phyloP scores from a whole-genome alignment of 164 flowering plant species.

The Macadamia integrifolia region DNA sequence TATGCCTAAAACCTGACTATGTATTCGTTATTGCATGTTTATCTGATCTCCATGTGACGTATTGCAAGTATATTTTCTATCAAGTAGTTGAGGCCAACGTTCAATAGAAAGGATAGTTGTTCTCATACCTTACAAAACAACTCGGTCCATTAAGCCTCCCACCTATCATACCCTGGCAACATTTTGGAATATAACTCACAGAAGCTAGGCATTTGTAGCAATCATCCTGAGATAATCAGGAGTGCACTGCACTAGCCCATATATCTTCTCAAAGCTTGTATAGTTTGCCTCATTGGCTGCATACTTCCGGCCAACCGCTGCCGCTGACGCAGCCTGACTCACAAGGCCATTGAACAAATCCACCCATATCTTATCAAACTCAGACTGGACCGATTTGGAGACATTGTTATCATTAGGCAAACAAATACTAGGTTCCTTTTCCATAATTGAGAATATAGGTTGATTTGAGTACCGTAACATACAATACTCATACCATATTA shows the following conservation, averaged over 20 bases:
- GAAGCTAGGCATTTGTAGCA: conserved; percentile 18
- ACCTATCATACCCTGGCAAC: background rate
- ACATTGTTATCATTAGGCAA: background rate
- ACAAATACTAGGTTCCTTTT: rapidly evolving
- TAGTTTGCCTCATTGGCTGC: conserved; percentile 7
- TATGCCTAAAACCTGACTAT: too few relatives aligned
- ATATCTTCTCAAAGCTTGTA: conserved; percentile 6
- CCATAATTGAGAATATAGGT: conserved; percentile 9
- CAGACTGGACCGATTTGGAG: conserved; percentile 8
- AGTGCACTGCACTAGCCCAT: conserved; percentile 33
- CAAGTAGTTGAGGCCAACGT: too few relatives aligned
- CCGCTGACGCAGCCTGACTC: conserved; percentile 20
- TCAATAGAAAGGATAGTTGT: too few relatives aligned
- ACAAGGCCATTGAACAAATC: conserved; percentile 20
- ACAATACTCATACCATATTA: conserved; percentile 25
- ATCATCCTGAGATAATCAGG: conserved; percentile 20
- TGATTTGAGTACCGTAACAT: background rate
- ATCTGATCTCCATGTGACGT: too few relatives aligned
- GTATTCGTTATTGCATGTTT: too few relatives aligned
- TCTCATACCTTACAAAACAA: conserved; percentile 4
- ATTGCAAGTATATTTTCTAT: too few relatives aligned
- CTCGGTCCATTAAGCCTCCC: conserved; percentile 11
- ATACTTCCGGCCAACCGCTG: background rate
- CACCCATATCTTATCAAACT: background rate
- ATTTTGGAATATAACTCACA: background rate